These are phyloP conservation scores for Singerocomus rubriflavus DNA, from an alignment of 1,284 basidiomycete species.

Conservation along the genomic window DNA sequence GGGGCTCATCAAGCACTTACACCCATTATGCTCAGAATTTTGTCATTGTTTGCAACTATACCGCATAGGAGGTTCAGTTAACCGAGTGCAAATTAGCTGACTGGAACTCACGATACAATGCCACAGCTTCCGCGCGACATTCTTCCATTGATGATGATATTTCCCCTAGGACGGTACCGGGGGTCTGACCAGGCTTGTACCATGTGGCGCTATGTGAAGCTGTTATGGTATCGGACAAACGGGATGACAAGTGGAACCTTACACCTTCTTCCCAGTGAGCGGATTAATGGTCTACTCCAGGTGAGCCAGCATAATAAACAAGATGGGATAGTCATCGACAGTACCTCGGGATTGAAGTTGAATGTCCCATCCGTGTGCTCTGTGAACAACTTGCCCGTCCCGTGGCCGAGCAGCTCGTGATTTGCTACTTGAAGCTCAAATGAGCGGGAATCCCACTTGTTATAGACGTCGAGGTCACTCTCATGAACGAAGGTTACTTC, in stretches of 20 bases:
- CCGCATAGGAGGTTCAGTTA: background rate
- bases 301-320: background rate
- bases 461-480: slow-evolving; percentile 67
- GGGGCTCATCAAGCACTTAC: slow-evolving; percentile 38
- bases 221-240: background rate
- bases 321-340: slow-evolving; percentile 35
- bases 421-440: slow-evolving; percentile 87
- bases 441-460: slow-evolving; percentile 69
- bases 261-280: slow-evolving; percentile 78
- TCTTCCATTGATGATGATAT: slow-evolving; percentile 87
- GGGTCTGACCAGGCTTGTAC: slow-evolving; percentile 82
- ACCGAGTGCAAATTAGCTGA: background rate
- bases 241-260: slow-evolving; percentile 19
- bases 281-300: slow-evolving; percentile 67
- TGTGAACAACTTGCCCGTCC: slow-evolving; percentile 77
- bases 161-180: slow-evolving; percentile 75
- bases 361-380: slow-evolving; percentile 70
- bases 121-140: slow-evolving; percentile 81
- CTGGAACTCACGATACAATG: slow-evolving; percentile 60
- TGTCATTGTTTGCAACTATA: slow-evolving; percentile 65
- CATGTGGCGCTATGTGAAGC: slow-evolving; percentile 54
- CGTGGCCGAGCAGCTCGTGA: slow-evolving; percentile 79
- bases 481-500: slow-evolving; percentile 79
- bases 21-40: slow-evolving; percentile 75
- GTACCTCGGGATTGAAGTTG: slow-evolving; percentile 69